These are phyloP conservation scores for Solanum neorickii DNA, from an alignment of 257 asterid species.

Conservation along the genomic window DNA sequence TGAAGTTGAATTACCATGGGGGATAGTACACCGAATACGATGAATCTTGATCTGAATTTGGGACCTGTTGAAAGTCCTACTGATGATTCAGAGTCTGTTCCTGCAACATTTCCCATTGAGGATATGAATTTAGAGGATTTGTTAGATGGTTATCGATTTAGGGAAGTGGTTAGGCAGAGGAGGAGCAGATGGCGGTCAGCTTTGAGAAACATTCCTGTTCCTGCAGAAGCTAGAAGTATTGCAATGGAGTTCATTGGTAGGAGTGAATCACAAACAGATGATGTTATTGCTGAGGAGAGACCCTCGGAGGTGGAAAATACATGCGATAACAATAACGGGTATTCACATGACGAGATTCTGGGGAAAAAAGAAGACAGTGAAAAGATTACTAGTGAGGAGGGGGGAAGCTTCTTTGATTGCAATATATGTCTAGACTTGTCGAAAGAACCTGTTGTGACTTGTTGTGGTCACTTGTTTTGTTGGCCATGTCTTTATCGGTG, in stretches of 20 bases:
- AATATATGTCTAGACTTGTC: slow-evolving; percentile 90
- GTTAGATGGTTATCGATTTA: slow-evolving; percentile 34
- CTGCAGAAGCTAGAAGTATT: slow-evolving; percentile 53
- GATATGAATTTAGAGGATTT: slow-evolving; percentile 68
- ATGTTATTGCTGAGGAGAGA: slow-evolving; percentile 45
- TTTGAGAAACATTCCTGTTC: slow-evolving; percentile 55
- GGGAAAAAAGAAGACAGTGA: slow-evolving; percentile 57
- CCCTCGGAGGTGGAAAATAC: slow-evolving; percentile 27
- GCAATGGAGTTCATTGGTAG: slow-evolving; percentile 51
- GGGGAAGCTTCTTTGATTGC: slow-evolving; percentile 83
- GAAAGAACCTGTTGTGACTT: slow-evolving; percentile 88
- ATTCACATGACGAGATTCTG: slow-evolving; percentile 27
- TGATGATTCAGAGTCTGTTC: slow-evolving; percentile 26
- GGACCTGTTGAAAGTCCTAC: slow-evolving; percentile 66
- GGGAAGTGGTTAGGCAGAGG: slow-evolving; percentile 52
- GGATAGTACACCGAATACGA: slow-evolving; percentile 44
- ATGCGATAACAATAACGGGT: slow-evolving; percentile 39
- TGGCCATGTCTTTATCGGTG: slow-evolving; percentile 97
- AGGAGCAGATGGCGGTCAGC: slow-evolving; percentile 58
- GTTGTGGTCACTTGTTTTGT: slow-evolving; percentile 94
- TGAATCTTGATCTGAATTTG: slow-evolving; percentile 93
- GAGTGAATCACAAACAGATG: slow-evolving; percentile 50
- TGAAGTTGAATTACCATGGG: slow-evolving; percentile 27
- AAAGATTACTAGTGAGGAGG: slow-evolving; percentile 43
- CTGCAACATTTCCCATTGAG: slow-evolving; percentile 30